Base-by-base conservation (phyloP, 768 basidiomycete species). In the Pluteus cervinus region DNA sequence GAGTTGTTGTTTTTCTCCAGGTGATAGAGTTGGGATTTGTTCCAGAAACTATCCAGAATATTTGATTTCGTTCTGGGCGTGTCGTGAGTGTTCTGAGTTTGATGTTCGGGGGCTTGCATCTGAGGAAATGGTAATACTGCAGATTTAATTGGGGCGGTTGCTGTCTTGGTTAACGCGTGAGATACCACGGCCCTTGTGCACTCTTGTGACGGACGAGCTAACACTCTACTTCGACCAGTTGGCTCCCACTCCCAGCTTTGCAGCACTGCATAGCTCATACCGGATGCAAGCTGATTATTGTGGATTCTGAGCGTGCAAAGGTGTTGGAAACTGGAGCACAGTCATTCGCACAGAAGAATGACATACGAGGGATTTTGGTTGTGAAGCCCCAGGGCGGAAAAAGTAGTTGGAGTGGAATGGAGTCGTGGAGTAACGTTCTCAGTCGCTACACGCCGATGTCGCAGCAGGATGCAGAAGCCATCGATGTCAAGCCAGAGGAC, bases 41-140 rank as follows among this genome's bases (percentile, higher is more conserved):
- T 64, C 68, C 36, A 62, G 71, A 17, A 76, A 76, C 47, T 63
- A 61, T 38, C 66, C 69, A 12, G 69, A 72, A 25, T 73, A 61
- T 44, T 39, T 72, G 7, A 54, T 66, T 28, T 56, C 59, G 3
- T 75, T 71, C 46, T 76, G 66, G 68, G 75, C 72, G 7, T 65
- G 63, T 43, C 68, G 71, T 57, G 30, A 49, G 60, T 59, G 4
- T 20, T 18, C 28, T 24, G 21, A 29, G 38, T 4, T 22, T 14
- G 7, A 11, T n/a, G 24, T 7, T 4, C 14, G 12, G 6, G 31
- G 17, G 25, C 36, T 26, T 22, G 9, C 25, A 26, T 16, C 32
- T 21, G 9, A 33, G 17, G 14, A 21, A 12, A 24, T 31, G 28
- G 49, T 16, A 17, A 12, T 18, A 17, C 15, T 22, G 5, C 26